Conservation (phyloP, 2,329 filamentous ascomycete genomes). For the Leptographium galeiforme region DNA sequence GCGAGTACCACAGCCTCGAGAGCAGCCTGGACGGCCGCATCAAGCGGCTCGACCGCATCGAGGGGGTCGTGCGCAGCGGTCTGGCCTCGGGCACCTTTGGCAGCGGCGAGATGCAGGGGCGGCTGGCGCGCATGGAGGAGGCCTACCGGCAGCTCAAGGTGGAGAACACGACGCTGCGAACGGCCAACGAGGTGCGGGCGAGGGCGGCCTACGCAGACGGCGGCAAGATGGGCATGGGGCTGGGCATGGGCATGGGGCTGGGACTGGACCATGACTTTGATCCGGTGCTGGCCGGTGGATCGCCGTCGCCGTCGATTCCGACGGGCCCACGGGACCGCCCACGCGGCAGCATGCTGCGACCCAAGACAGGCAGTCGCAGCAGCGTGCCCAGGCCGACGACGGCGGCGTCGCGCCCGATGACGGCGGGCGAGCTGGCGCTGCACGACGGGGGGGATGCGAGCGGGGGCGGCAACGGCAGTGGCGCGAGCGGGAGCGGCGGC, state of each 20-base stretch:
- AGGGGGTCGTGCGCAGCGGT: constrained; percentile 60
- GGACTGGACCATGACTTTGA: constrained; percentile 16
- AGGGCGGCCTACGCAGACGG: constrained; percentile 26
- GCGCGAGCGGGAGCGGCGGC: constrained; percentile 8
- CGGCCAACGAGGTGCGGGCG: constrained; percentile 44
- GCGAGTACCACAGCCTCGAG: constrained; percentile 80
- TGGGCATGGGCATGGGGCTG: too few species aligned
- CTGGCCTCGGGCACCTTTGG: constrained; percentile 35
- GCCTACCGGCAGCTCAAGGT: constrained; percentile 50
- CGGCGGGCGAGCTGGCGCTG: constrained; percentile 15
- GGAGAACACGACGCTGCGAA: constrained; percentile 56
- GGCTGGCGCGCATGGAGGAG: constrained; percentile 43
- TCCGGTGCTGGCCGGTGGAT: constrained; percentile 23
- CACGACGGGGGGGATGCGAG: constrained; percentile 1
- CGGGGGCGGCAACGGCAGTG: too few species aligned
- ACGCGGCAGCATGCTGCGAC: constrained; percentile 7
- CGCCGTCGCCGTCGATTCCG: constrained; percentile 39
- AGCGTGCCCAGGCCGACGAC: constrained; percentile 11
- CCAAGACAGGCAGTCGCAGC: constrained; percentile 10
- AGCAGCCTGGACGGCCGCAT: constrained; percentile 63
- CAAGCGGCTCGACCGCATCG: constrained; percentile 78
- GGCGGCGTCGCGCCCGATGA: constrained; percentile 13
- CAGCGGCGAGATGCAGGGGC: constrained; percentile 23
- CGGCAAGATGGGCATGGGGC: too few species aligned
- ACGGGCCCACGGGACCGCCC: constrained; percentile 36